These are phyloP conservation scores for Cenchrus fungigraminus DNA, from an alignment of 176 grass and related monocot genomes.

Conservation along the genomic window DNA sequence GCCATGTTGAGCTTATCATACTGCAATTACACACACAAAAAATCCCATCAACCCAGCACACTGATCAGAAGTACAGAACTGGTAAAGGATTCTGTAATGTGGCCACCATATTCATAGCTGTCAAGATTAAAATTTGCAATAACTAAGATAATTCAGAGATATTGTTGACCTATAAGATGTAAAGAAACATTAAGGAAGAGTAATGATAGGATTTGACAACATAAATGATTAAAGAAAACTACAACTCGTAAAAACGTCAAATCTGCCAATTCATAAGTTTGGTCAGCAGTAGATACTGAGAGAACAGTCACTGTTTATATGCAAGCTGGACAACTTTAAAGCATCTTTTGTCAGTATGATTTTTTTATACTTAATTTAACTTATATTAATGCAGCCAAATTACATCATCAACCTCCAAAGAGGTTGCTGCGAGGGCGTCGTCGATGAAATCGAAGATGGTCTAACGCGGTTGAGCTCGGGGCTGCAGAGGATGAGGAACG, in stretches of 20 bases:
- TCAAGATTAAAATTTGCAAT: not conserved
- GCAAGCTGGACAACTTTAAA: not conserved
- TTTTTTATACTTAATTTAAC: too few species aligned
- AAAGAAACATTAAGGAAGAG: not conserved
- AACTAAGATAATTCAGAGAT: not conserved
- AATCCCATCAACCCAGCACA: not conserved
- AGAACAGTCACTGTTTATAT: not conserved
- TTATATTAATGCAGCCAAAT: too few species aligned
- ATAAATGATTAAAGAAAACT: not conserved
- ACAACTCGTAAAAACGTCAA: not conserved
- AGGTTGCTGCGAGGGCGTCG: too few species aligned
- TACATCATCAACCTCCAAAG: too few species aligned
- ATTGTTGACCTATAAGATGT: not conserved
- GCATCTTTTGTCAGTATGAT: not conserved
- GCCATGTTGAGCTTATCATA: conserved; percentile 88
- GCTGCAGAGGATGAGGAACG: too few species aligned
- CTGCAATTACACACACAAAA: conserved; percentile 55
- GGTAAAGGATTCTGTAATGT: not conserved
- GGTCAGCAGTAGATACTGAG: not conserved
- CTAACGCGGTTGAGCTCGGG: too few species aligned
- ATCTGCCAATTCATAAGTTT: not conserved
- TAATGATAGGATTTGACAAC: not conserved
- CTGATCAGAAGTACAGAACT: not conserved
- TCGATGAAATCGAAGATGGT: too few species aligned
- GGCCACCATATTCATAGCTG: not conserved